phyloP scores from a whole-genome alignment of 352 stramenopile species.

The Globisporangium nagaii region DNA sequence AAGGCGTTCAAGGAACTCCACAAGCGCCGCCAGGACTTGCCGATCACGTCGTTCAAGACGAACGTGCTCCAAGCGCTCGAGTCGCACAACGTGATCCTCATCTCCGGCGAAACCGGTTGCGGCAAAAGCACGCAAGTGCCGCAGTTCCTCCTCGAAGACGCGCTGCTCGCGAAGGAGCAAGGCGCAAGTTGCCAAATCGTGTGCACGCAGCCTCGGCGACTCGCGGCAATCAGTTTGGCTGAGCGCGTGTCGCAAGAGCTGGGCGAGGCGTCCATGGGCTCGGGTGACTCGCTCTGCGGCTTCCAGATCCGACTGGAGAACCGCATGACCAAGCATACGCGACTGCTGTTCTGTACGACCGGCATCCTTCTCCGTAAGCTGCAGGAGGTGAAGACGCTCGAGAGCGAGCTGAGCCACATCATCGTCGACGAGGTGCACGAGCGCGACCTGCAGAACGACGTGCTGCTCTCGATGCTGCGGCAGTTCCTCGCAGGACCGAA shows the following conservation, averaged over 20 bases:
- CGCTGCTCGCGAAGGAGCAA: conserved; percentile 49
- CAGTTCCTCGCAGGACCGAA: conserved; percentile 63
- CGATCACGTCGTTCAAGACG: conserved; percentile 68
- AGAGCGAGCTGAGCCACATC: conserved; percentile 91
- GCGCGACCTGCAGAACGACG: conserved; percentile 89
- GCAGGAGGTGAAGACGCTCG: conserved; percentile 74
- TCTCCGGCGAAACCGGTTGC: conserved; percentile 94
- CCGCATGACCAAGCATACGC: conserved; percentile 76
- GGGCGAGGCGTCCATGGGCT: conserved; percentile 64
- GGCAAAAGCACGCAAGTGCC: conserved; percentile 96
- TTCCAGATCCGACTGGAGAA: conserved; percentile 95
- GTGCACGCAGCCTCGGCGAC: conserved; percentile 94
- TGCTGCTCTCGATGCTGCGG: conserved; percentile 89
- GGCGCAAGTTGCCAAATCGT: conserved; percentile 90
- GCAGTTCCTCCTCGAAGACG: conserved; percentile 94
- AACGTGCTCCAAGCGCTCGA: conserved; percentile 80
- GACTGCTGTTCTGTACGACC: conserved; percentile 94
- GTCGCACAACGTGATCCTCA: conserved; percentile 87
- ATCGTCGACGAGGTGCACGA: conserved; percentile 99
- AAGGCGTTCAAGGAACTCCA: conserved; percentile 35
- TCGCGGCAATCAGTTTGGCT: conserved; percentile 95
- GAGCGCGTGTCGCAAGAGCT: conserved; percentile 92
- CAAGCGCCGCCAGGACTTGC: conserved; percentile 49
- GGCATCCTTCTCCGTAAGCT: conserved; percentile 92
- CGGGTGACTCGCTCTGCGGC: conserved; percentile 58